Evolutionary conservation across 345 rosid genomes (phyloP), one percentile per base, ranked within the genome.

Genomic region (Arabidopsis suecica): DNA sequence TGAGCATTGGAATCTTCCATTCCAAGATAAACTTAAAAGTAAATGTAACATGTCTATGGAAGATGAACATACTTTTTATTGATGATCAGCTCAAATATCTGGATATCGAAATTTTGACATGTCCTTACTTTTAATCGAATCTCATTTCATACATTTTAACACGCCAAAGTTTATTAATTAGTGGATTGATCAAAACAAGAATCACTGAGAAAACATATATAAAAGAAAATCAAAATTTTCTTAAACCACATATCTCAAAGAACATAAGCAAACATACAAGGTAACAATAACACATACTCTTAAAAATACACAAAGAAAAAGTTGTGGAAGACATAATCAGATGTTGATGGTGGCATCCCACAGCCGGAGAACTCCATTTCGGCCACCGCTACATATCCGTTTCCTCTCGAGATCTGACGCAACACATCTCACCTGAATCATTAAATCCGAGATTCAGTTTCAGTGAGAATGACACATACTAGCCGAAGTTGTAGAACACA

Each of bases 321-420:
- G 30, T 12, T 30, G 14, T 23, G 20, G 74, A n/a, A 60, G 63
- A 55, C 9, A 42, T 16, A 47, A 50, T 85, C 58, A 96, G 54
- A 91, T 96, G 83, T 91, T 96, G 89, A 89, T 93, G 78, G 99
- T 93, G 23, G 98, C 99, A 80, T 96, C 99, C 99, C 99, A 96
- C 20, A 96, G 86, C 80, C 99, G 81, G 61, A 96, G 91, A 79
- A 88, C 80, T 51, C 99, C 99, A 40, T 96, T 93, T 6, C 99
- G 96, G 71, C 98, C 99, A 28, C 99, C 97, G 41, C 96, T 88
- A 80, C 99, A 96, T 61, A 96, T 96, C 84, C 99, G 86, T 82
- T 96, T 96, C 88, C 99, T 87, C 79, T 96, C 99, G 1, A 96
- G 96, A 81, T 96, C 99, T 3, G 97, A 89, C 61, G 96, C 87